These are phyloP conservation scores for Candida yuanshanica DNA, from an alignment of 805 yeast species.

Conservation along the genomic window DNA sequence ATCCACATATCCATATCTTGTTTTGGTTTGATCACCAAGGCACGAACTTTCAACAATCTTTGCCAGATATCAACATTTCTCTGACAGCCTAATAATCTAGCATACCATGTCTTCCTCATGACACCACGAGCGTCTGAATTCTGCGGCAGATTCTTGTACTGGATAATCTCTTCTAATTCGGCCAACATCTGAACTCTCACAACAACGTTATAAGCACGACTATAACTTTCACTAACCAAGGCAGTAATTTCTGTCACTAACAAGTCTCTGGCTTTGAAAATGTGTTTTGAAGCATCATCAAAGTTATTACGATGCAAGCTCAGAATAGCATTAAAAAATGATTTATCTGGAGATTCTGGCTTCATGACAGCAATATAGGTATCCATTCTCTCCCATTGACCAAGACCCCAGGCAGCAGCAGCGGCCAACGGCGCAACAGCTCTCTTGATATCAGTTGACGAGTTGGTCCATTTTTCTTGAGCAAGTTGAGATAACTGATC, in stretches of 20 bases:
- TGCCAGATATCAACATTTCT: constrained; percentile 99
- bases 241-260: constrained; percentile 93
- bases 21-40: constrained; percentile 88
- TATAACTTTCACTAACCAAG: constrained; percentile 89
- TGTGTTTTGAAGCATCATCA: constrained; percentile 72
- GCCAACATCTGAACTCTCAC: constrained; percentile 97
- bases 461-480: constrained; percentile 73
- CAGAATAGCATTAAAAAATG: constrained; percentile 89
- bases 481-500: constrained; percentile 85
- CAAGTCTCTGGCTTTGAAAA: constrained; percentile 78
- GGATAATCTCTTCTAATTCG: constrained; percentile 90
- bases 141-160: constrained; percentile 79
- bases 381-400: constrained; percentile 96
- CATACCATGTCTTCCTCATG: constrained; percentile 91
- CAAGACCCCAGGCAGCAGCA: constrained; percentile 98
- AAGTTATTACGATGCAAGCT: constrained; percentile 83
- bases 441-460: constrained; percentile 68
- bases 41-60: constrained; percentile 86
- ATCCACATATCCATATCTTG: constrained; percentile 98
- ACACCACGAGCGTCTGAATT: constrained; percentile 72
- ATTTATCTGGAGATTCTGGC: constrained; percentile 86
- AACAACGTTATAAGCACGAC: constrained; percentile 93
- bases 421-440: constrained; percentile 96
- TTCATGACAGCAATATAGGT: constrained; percentile 87
- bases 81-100: constrained; percentile 88